Evolutionary conservation across 352 stramenopile species (phyloP), one percentile per base, ranked within the genome.

Genomic region (Phytophthora aleatoria): DNA sequence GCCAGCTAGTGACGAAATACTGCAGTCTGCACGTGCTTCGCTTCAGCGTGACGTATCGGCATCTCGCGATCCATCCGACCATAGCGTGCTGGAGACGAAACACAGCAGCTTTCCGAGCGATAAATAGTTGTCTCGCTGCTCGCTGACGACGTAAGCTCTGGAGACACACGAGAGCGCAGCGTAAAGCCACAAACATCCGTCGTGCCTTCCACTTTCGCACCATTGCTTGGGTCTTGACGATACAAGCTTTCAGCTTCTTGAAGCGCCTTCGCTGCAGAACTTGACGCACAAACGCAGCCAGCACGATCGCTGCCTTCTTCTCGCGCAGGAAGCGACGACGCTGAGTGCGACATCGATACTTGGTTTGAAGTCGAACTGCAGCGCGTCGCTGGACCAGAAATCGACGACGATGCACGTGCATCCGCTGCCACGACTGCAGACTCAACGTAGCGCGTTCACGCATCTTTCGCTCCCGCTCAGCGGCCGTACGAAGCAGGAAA

Each of bases 281-380:
- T 59, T 95, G 86, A 1, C 87, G 87, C 6, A 90, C 71, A 50
- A 92, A 90, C 1, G 87, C 74, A 24, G 81, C 73, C 8, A 93
- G 28, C n/a, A 83, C 75, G 16, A 92, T 89, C 3, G 76, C 82
- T 4, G 85, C 83, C 12, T 68, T 54, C 50, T 83, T 85, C 20
- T 76, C 69, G 5, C 48, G 44, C 9, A 89, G 33, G 49, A 90
- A 95, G 20, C 47, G 64, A 7, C 73, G 79, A 13, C 79, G 81
- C 12, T 61, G 57, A 7, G 63, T 73, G 12, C 80, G 53, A 20
- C 73, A 68, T 9, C 82, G 82, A 20, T 84, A 79, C 36, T 55
- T 63, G 2, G 77, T 78, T 71, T 93, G 84, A 24, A 93, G 56
- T 24, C 41, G 52, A 36, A 88, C 60, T 28, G 67, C 61, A 8